Base-by-base conservation (phyloP, 331 rosid species). In the Quercus lobata region DNA sequence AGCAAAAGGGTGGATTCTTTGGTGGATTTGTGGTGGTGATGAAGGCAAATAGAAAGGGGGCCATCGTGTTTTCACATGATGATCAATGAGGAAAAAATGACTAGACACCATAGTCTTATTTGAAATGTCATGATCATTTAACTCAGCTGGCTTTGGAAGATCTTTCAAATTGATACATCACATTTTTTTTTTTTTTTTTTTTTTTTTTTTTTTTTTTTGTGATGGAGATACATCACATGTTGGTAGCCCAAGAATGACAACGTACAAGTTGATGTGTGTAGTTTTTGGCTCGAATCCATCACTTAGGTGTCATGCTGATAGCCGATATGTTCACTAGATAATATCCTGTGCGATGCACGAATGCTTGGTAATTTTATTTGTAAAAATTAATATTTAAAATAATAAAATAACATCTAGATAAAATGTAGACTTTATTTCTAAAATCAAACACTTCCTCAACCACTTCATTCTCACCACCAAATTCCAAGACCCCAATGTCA, bases 81-180 rank as follows among this genome's bases (percentile, higher is more conserved):
- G 73, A 78, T 69, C 52, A 61, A 66, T 74, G 34, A 12, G 79
- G 60, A 70, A 75, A 83, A 81, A 77, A 72, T 85, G 91, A 85
- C 88, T 66, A 68, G 72, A 65, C 81, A 35, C 16, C 4, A 37
- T 41, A 57, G 72, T 83, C 74, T 78, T 83, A 76, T 79, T 83
- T 86, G 83, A 86, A 83, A 74, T 84, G 87, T 86, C 90, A 83
- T 65, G 69, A 25, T 86, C 88, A 85, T 21, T 58, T 37, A 35
- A 21, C n/a, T 69, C 52, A 57, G 62, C 25, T 71, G 74, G 76
- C 70, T 76, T 62, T 76, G 74, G 77, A 46, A 80, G 71, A 76
- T 54, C 41, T 73, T 57, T 61, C 77, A 71, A 30, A 60, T 76
- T 75, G 46, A 54, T 66, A 72, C 77, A 82, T 76, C 80, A 77